These are phyloP conservation scores for Cyclotella choctawhatcheeana DNA, from an alignment of 108 stramenopile species.

Conservation along the genomic window DNA sequence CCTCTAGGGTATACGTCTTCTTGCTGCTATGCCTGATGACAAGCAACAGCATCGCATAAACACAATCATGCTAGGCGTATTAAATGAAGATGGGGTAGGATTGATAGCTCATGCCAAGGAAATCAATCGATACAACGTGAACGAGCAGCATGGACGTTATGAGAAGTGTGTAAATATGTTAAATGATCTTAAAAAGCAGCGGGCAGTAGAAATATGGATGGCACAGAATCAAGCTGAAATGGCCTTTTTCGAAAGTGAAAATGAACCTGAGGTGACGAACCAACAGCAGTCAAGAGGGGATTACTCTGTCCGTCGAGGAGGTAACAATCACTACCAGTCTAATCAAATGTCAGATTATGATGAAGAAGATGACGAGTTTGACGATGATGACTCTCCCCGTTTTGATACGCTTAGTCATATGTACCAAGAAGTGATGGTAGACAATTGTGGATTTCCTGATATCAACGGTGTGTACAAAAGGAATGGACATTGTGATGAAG, in stretches of 20 bases:
- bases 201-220: slow-evolving; percentile 76
- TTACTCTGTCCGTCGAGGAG: slow-evolving; percentile 50
- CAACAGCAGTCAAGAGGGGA: slow-evolving; percentile 46
- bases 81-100: slow-evolving; percentile 53
- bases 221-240: slow-evolving; percentile 57
- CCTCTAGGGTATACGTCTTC: slow-evolving; percentile 32
- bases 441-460: slow-evolving; percentile 71
- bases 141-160: slow-evolving; percentile 50
- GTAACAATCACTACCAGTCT: slow-evolving; percentile 36
- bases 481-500: slow-evolving; percentile 62
- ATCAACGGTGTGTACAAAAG: slow-evolving; percentile 59
- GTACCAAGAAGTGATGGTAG: slow-evolving; percentile 51
- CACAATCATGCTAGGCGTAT: slow-evolving; percentile 60
- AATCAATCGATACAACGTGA: slow-evolving; percentile 37
- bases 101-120: slow-evolving; percentile 48
- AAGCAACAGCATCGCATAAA: slow-evolving; percentile 64
- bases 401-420: slow-evolving; percentile 18
- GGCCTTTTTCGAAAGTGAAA: slow-evolving; percentile 75
- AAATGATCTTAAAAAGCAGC: slow-evolving; percentile 53
- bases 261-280: slow-evolving; percentile 28
- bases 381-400: slow-evolving; percentile 66
- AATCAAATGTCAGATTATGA: slow-evolving; percentile 56
- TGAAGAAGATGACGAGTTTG: slow-evolving; percentile 74
- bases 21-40: slow-evolving; percentile 70
- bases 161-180: slow-evolving; percentile 70